Conservation (phyloP, 495 filamentous ascomycete genomes). For the Aspergillus diversus region DNA sequence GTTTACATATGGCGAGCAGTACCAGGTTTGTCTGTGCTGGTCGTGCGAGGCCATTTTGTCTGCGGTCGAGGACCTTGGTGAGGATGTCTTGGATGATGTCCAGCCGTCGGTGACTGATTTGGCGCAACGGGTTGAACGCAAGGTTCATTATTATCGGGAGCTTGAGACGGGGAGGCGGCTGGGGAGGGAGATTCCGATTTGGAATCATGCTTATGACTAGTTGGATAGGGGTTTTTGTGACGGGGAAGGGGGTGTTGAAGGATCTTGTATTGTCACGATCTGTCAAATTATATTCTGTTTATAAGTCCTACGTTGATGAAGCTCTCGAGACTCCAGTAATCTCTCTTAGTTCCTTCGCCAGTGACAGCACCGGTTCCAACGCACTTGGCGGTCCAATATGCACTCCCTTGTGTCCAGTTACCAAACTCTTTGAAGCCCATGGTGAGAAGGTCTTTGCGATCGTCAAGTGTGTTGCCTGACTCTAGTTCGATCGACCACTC, state of each 20-base stretch:
- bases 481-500: conserved; percentile 34
- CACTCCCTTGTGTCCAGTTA: conserved; percentile 26
- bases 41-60: conserved; percentile 8
- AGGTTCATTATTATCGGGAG: conserved; percentile 1
- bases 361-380: conserved; percentile 22
- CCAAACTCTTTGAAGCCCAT: conserved; percentile 27
- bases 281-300: no score
- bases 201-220: background rate
- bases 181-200: background rate
- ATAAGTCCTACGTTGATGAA: conserved; percentile 20
- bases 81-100: background rate
- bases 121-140: background rate
- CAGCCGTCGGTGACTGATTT: background rate
- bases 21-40: conserved; percentile 9
- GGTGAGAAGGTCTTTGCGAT: conserved; percentile 26
- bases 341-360: conserved; percentile 22
- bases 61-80: background rate
- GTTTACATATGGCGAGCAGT: background rate
- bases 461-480: conserved; percentile 22
- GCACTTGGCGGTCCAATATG: conserved; percentile 33
- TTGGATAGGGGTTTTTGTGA: no score
- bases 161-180: background rate
- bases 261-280: no score
- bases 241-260: no score
- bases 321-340: conserved; percentile 33